Percentiles rank a stretch among this genome's conserved stretches.
These are phyloP conservation scores for Ogataea trehaloabstinens DNA, from an alignment of 805 yeast genomes.

Conservation along the genomic window DNA sequence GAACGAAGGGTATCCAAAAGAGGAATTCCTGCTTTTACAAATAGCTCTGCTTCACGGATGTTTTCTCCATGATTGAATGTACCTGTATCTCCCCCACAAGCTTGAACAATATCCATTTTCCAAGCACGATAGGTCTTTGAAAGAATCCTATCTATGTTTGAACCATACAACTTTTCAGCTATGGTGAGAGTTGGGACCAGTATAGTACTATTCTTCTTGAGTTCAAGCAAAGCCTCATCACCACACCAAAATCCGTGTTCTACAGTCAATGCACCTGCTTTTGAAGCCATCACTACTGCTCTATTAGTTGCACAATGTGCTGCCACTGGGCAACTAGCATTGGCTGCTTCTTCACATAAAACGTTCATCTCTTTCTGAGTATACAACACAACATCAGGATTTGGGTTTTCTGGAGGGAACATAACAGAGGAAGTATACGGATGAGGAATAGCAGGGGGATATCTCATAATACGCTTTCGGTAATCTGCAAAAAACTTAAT, in stretches of 20 bases:
- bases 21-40: constrained; percentile 26
- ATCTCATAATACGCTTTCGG: constrained; percentile 27
- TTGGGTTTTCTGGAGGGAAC: constrained; percentile 27
- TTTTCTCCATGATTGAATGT: constrained; percentile 31
- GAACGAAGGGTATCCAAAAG: constrained; percentile 18
- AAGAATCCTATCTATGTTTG: constrained; percentile 17
- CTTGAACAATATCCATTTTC: constrained; percentile 24
- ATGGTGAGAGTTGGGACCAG: constrained; percentile 28
- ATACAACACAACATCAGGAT: constrained; percentile 27
- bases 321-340: constrained; percentile 27
- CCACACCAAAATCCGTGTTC: constrained; percentile 29
- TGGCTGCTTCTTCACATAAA: constrained; percentile 23
- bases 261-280: constrained; percentile 25
- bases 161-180: constrained; percentile 24
- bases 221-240: constrained; percentile 15
- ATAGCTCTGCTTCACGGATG: constrained; percentile 28
- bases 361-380: constrained; percentile 29
- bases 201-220: constrained; percentile 22
- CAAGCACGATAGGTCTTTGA: constrained; percentile 21
- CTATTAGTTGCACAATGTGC: constrained; percentile 30
- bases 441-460: constrained; percentile 27
- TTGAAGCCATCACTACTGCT: constrained; percentile 27
- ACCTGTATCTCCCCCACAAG: constrained; percentile 32
- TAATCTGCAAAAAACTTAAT: constrained; percentile 30
- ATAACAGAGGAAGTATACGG: constrained; percentile 27